Evolutionary conservation across 495 filamentous ascomycete species (phyloP), one percentile per base, ranked within the genome.

Genomic region (Aspergillus bridgeri): DNA sequence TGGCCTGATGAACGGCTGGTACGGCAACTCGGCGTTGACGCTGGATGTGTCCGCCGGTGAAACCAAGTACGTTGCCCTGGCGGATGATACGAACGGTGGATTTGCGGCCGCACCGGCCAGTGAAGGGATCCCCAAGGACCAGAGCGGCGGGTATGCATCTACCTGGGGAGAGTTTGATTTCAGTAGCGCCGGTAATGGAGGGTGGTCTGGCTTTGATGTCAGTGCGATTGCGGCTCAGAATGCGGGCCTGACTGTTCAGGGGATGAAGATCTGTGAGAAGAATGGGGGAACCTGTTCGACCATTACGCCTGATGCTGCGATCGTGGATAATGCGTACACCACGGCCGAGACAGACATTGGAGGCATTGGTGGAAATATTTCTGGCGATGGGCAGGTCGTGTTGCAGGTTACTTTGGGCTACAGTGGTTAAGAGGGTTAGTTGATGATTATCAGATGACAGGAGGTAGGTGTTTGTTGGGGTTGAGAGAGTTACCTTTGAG

Each of bases 121-220:
- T 15, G 51, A 3, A 3, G 33, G 13, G 0, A 38, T 73, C 46
- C 72, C 72, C 53, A 73, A 61, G 6, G 64, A 65, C 55, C 38
- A 29, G 23, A 38, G 33, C n/a, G 71, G 72, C 61, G 64, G 62
- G 42, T 75, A 71, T 50, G 64, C 70, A 53, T 62, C 63, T 58
- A 75, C 72, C 63, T 76, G 74, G 74, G 72, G 72, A 51, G 74
- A 76, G 50, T 76, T 76, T 53, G 72, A 74, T 57, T 71, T 75
- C 38, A 66, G 63, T 42, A 66, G 61, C 19, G 52, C 63, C n/a
- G 55, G 45, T 55, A 75, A 76, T 69, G 57, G 23, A 20, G 69
- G 60, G 60, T 72, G 71, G 71, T 73, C 69, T 53, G 73, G 73
- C 33, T 75, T 75, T 44, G 73, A 75, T 54, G 73, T 75, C 48